Conservation (phyloP, 2,329 filamentous ascomycete genomes). For the Aureobasidium mangrovei region DNA sequence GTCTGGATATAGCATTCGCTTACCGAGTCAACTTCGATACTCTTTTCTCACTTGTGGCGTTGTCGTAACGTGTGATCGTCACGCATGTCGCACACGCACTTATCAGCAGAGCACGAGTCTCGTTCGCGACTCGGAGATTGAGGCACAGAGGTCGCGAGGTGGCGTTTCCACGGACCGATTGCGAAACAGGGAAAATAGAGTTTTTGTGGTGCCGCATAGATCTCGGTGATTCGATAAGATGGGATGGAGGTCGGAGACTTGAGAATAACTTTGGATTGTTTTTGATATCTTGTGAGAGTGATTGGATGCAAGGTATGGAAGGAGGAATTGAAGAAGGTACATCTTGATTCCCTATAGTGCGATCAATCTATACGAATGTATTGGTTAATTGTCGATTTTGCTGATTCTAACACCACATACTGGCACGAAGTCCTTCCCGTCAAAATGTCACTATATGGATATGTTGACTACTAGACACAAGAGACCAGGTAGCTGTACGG, state of each 20-base stretch:
- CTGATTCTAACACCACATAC: too few relatives aligned
- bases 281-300: too few relatives aligned
- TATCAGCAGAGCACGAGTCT: neutral
- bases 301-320: too few relatives aligned
- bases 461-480: too few relatives aligned
- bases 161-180: neutral
- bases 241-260: neutral
- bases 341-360: too few relatives aligned
- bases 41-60: neutral
- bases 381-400: too few relatives aligned
- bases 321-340: too few relatives aligned
- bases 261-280: neutral
- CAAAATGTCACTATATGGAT: too few relatives aligned
- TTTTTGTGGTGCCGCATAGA: conserved; percentile 1
- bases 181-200: neutral
- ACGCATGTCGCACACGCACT: neutral
- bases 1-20: neutral
- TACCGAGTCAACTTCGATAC: neutral
- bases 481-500: too few relatives aligned
- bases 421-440: too few relatives aligned
- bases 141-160: neutral
- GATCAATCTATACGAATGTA: too few relatives aligned
- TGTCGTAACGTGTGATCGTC: neutral
- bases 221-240: conserved; percentile 10
- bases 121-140: conserved; percentile 5